Percentiles rank a stretch among this genome's conserved stretches.
Evolutionary conservation across 805 yeast genomes (phyloP).

Genomic region (Candida piceae): DNA sequence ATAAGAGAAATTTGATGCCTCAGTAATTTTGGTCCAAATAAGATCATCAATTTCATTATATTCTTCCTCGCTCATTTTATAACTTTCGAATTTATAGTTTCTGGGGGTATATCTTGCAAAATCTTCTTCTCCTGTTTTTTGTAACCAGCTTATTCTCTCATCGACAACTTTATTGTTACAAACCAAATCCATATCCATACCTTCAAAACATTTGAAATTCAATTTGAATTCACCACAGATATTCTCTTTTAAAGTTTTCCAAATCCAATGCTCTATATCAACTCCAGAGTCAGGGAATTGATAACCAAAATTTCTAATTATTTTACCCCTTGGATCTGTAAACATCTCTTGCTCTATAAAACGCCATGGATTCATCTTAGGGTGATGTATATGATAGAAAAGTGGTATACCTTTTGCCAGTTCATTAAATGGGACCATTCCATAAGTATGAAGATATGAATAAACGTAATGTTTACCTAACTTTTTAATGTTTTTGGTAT

Average conservation of each 20-base stretch:
- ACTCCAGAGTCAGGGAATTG: conserved; percentile 11
- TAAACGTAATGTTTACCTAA: conserved; percentile 11
- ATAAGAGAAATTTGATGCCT: not conserved
- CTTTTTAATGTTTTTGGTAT: conserved; percentile 2
- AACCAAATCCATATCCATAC: conserved; percentile 11
- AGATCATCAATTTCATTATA: conserved; percentile 4
- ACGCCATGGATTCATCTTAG: conserved; percentile 44
- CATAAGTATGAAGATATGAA: conserved; percentile 16
- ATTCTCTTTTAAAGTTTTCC: conserved; percentile 19
- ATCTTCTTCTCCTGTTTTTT: conserved; percentile 12
- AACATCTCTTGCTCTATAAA: conserved; percentile 13
- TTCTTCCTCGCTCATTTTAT: conserved; percentile 4
- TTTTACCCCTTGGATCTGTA: conserved; percentile 10
- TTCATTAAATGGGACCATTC: conserved; percentile 11
- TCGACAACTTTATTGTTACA: conserved; percentile 18
- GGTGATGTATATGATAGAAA: conserved; percentile 40
- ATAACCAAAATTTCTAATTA: conserved; percentile 18
- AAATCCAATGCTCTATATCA: conserved; percentile 22
- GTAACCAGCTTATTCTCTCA: conserved; percentile 23
- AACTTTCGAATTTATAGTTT: not conserved
- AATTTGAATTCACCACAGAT: conserved; percentile 17
- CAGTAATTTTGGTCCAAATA: conserved; percentile 4
- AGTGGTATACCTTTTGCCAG: conserved; percentile 13
- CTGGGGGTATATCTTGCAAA: conserved; percentile 2
- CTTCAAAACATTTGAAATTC: conserved; percentile 18